These are phyloP conservation scores for Diaporthe ilicicola DNA, from an alignment of 2,329 filamentous ascomycete species.

Conservation along the genomic window DNA sequence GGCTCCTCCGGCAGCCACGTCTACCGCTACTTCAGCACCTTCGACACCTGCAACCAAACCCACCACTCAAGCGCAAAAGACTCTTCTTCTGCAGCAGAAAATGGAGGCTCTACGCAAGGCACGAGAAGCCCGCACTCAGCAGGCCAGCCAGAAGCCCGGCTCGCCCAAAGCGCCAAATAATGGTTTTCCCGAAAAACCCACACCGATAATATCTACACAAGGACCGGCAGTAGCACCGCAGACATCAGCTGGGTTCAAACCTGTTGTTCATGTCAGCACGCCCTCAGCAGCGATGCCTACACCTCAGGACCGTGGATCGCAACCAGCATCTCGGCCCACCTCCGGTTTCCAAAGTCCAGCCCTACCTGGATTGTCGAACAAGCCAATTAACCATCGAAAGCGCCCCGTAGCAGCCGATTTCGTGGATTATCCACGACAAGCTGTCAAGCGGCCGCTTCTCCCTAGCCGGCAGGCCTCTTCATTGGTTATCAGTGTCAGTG, in stretches of 20 bases:
- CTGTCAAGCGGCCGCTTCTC: conserved; percentile 69
- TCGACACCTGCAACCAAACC: conserved; percentile 37
- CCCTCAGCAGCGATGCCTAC: neutral
- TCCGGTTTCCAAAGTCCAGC: conserved; percentile 10
- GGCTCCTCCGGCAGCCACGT: conserved; percentile 10
- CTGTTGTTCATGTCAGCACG: neutral
- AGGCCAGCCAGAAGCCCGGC: conserved; percentile 41
- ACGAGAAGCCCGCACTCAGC: conserved; percentile 53
- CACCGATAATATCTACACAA: neutral
- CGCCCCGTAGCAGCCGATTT: conserved; percentile 73
- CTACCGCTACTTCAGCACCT: conserved; percentile 13
- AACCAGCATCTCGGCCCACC: neutral
- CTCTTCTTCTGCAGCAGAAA: conserved; percentile 76
- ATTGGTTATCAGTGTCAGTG: conserved; percentile 87
- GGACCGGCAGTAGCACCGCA: conserved; percentile 13
- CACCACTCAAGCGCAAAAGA: conserved; percentile 73
- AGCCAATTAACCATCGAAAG: conserved; percentile 45
- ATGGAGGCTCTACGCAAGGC: conserved; percentile 75
- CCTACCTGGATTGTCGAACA: neutral
- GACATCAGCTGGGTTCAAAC: neutral
- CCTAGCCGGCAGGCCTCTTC: conserved; percentile 66
- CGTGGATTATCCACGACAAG: conserved; percentile 59
- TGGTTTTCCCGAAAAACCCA: neutral
- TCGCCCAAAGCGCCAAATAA: conserved; percentile 22
- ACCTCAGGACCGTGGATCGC: neutral